Evolutionary conservation across 2,329 filamentous ascomycete genomes (phyloP), one percentile per base, ranked within the genome.

Genomic region (Verruconis gallopava): DNA sequence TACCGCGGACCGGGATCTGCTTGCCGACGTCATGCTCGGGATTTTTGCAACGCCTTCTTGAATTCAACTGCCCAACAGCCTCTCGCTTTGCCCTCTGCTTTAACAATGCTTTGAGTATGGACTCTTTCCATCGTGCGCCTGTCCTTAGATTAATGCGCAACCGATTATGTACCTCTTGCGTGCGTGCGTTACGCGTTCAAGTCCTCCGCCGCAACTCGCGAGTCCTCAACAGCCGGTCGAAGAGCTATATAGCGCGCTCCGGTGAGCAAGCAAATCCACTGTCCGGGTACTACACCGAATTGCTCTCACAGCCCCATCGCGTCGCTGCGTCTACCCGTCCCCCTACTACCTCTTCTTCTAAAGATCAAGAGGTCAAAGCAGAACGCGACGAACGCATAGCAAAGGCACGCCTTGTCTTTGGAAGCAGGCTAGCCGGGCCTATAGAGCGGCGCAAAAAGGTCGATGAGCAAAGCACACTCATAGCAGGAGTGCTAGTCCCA

Each of bases 401-500:
- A 33, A 72, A 69, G 53, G 73, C 77, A 41, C 64, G 76, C 35
- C 75, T 93, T 53, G 72, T 95, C 21, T 95, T 98, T 55, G 85
- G 86, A 15, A 82, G 83, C 5, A 75, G 79, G 5, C 71, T 91
- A 12, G 77, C 80, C 18, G 83, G 81, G 1, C 83, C 86, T 1
- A 72, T 73, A 28, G 79, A 85, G 53, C 71, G 81, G 32, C 71
- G 72, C 47, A 73, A 76, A 46, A 68, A 74, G 35, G 70, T 77
- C 25, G 65, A 75, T 11, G 65, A 70, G 12, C 68, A 73, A 47
- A 77, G 77, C 38, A 73, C 67, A 5, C 67, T 76, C 46, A 68
- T 95, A 43, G 86, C 83, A 1, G 89, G 88, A 3, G 73, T 96
- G 1, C 63, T 76, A 14, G 81, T 96, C 3, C 91, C 91, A 2